These are phyloP conservation scores for Pelargonium nanum DNA, from an alignment of 345 rosid genomes.

Conservation along the genomic window DNA sequence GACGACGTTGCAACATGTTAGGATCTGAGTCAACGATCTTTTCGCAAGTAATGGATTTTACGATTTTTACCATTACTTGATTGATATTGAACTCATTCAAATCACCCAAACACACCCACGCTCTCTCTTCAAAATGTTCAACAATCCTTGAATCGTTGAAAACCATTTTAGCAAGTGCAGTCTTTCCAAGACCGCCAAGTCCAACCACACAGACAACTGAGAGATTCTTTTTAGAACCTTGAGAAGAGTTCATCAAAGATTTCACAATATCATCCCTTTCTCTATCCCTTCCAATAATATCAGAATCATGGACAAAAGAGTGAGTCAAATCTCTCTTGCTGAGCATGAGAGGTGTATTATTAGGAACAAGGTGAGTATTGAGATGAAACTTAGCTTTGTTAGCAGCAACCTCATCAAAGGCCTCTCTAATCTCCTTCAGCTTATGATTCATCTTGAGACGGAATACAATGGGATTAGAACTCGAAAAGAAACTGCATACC, in stretches of 20 bases:
- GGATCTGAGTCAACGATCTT: too few species aligned
- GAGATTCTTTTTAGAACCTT: slow-evolving; percentile 1
- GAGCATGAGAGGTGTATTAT: too few species aligned
- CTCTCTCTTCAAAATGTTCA: too few species aligned
- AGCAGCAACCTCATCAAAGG: slow-evolving; percentile 3
- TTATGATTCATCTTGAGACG: too few species aligned
- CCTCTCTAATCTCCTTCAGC: too few species aligned
- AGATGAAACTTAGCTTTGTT: not conserved
- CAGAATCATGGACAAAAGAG: slow-evolving; percentile 9
- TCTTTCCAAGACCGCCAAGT: slow-evolving; percentile 20
- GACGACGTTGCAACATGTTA: too few species aligned
- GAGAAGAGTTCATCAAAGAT: not conserved
- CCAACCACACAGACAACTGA: slow-evolving; percentile 15
- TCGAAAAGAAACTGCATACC: slow-evolving; percentile 4
- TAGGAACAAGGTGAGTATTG: accelerated
- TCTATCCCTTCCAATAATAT: slow-evolving; percentile 14
- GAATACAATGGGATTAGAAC: not conserved
- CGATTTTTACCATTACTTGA: too few species aligned
- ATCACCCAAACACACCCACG: too few species aligned
- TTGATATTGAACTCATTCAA: too few species aligned
- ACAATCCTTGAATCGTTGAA: too few species aligned
- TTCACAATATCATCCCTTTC: slow-evolving; percentile 9
- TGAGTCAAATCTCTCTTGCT: slow-evolving; percentile 6
- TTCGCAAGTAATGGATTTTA: too few species aligned
- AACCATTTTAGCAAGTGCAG: slow-evolving; percentile 15